Base-by-base conservation (phyloP, 106 monocot genomes). In the Acorus calamus region DNA sequence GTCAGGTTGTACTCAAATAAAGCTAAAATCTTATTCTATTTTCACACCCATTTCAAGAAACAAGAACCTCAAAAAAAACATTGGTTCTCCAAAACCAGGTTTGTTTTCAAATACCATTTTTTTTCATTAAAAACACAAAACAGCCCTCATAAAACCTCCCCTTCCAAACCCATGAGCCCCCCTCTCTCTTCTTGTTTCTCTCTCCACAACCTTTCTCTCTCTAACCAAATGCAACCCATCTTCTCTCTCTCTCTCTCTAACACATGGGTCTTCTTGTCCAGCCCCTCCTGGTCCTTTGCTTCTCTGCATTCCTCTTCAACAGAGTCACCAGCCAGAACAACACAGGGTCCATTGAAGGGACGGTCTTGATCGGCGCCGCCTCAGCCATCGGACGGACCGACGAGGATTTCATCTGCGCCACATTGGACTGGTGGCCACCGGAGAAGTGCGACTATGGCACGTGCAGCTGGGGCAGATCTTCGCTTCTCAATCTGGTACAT, bases 341-440 rank as follows among this genome's bases (percentile, higher is more conserved):
- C 63, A 65, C 28, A 28, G 71, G 71, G 52, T 70, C 48, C 46
- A 57, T 13, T 14, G 72, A 66, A 11, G 83, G 73, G 48, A 65
- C 76, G 9, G 79, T 67, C 6, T 59, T 69, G 9, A 62, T 96
- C 14, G 80, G 85, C 59, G 85, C 83, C 7, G 67, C 49, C 14
- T 64, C 64, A 13, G 65, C 80, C 72, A 66, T 96, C 69, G 91
- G 78, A n/a, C 51, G 48, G 3, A 86, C 86, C 2, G 87, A 91
- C 61, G 74, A 74, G 3, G 80, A 85, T 64, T 96, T 91, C 58
- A 59, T 96, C 11, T 96, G 96, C 57, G 87, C 96, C 50, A 96
- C 96, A 4, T 54, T 96, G 64, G 96, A 96, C 53, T 96, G 96
- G 96, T 96, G 96, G 96, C 90, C 96, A 14, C 96, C 96, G 47